Evolutionary conservation across 2,329 filamentous ascomycete genomes (phyloP).

Genomic region (Diaporthe caulivora): DNA sequence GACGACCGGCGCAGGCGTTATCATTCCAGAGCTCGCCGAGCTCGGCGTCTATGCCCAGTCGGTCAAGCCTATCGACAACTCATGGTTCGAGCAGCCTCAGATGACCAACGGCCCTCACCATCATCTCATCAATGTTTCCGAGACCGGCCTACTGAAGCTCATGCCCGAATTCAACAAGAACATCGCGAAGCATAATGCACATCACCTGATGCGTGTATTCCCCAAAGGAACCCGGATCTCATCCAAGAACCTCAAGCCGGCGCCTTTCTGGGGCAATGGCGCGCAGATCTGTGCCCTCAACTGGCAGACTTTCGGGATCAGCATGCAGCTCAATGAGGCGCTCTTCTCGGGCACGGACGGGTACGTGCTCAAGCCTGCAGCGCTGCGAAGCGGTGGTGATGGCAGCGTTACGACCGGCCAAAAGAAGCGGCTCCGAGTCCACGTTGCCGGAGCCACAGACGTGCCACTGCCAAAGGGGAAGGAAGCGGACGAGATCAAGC

Average conservation of each 20-base stretch:
- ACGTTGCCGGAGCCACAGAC: slow-evolving; percentile 72
- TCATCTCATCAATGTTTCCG: slow-evolving; percentile 78
- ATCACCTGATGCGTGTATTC: slow-evolving; percentile 77
- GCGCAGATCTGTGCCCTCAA: slow-evolving; percentile 79
- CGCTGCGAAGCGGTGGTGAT: slow-evolving; percentile 67
- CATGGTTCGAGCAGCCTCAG: slow-evolving; percentile 68
- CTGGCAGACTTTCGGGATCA: slow-evolving; percentile 76
- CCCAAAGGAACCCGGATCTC: slow-evolving; percentile 78
- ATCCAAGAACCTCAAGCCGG: slow-evolving; percentile 72
- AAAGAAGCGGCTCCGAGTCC: slow-evolving; percentile 65
- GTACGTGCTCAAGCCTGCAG: slow-evolving; percentile 74
- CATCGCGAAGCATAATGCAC: slow-evolving; percentile 71
- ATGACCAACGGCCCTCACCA: slow-evolving; percentile 71
- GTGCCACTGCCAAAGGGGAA: slow-evolving; percentile 66
- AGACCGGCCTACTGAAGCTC: slow-evolving; percentile 67
- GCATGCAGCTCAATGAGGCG: slow-evolving; percentile 77
- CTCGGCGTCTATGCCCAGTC: slow-evolving; percentile 78
- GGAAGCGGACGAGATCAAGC: slow-evolving; percentile 67
- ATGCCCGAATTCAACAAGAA: slow-evolving; percentile 60
- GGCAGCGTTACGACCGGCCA: slow-evolving; percentile 50
- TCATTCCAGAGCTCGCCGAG: slow-evolving; percentile 74
- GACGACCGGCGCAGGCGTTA: slow-evolving; percentile 56
- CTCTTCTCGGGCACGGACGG: slow-evolving; percentile 75
- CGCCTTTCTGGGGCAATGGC: slow-evolving; percentile 75
- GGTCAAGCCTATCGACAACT: slow-evolving; percentile 75